phyloP scores from a whole-genome alignment of 441 rosid genomes.

The Isatis lusitanica region DNA sequence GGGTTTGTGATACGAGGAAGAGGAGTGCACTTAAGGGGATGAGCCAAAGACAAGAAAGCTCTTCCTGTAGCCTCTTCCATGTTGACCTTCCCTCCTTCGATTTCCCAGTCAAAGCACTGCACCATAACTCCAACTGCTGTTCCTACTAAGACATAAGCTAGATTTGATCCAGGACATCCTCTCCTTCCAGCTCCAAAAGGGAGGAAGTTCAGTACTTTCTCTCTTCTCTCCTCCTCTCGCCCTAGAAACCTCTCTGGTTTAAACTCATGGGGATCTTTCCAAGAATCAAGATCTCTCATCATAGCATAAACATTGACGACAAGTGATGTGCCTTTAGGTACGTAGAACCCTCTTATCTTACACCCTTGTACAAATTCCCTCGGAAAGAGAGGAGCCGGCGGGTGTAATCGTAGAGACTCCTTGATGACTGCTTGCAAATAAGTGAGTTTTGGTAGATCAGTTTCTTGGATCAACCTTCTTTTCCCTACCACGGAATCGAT shows the following conservation, averaged over 20 bases:
- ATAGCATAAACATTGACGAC: background rate
- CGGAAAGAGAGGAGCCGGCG: background rate
- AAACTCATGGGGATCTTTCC: slow-evolving; percentile 15
- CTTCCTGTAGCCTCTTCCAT: background rate
- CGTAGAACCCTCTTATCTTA: background rate
- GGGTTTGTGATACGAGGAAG: background rate
- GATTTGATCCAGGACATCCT: slow-evolving; percentile 9
- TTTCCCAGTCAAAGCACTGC: slow-evolving; percentile 1
- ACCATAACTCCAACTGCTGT: background rate
- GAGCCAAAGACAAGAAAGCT: background rate
- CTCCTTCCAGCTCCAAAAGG: slow-evolving; percentile 12
- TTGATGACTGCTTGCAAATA: slow-evolving; percentile 12
- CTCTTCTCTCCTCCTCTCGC: background rate
- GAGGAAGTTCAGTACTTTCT: background rate
- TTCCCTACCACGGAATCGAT: background rate
- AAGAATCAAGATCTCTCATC: background rate
- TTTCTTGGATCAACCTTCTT: slow-evolving; percentile 3
- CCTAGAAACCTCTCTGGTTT: slow-evolving; percentile 10
- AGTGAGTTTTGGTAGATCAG: background rate
- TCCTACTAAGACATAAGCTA: background rate
- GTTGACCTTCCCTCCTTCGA: background rate
- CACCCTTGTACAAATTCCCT: background rate
- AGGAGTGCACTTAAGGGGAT: background rate
- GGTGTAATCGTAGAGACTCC: background rate
- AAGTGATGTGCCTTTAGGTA: background rate